Evolutionary conservation across 306 rosid species (phyloP), one percentile per base, ranked within the genome.

Genomic region (Cicer cuneatum): DNA sequence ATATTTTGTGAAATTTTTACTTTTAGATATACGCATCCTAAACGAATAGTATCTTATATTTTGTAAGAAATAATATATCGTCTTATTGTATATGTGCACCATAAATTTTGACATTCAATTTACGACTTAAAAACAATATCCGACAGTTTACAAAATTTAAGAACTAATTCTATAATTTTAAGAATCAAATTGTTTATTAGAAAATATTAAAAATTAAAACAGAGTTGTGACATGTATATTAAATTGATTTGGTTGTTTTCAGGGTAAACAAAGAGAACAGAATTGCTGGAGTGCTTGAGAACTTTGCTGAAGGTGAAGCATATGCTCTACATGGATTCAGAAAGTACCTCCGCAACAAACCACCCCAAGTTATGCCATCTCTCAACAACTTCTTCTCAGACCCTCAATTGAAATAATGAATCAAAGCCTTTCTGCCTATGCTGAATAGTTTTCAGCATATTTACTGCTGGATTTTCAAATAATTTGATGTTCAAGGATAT

Each of bases 381-480:
- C 1, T 89, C 87, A 89, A 89, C 90, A 74, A 75, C 2, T 91
- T 86, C 84, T 87, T 91, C 93, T 89, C 96, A 16, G 83, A 89
- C 16, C 90, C 89, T 1, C 10, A 51, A 8, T 7, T 24, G 63
- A 57, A 9, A 59, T 75, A 85, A 59, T 82, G 47, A 75, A 46
- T 51, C 15, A 15, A 12, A 75, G 7, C 7, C 54, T 40, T 38
- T 35, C 15, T 56, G 5, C 29, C 6, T 1, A 13, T 45, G 13
- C 37, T 38, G 56, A 65, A 21, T 56, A 40, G 79, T 5, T 60
- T 18, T 69, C 59, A 18, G 40, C 8, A 52, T 58, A 12, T 66
- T 51, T 39, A 2, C 8, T 49, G 49, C 8, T 51, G 41, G 15
- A 53, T 12, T 66, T 37, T 18, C 21, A 56, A 47, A 43, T n/a